phyloP scores from a whole-genome alignment of 1,284 basidiomycete genomes.

The Singerocomus inundabilis region DNA sequence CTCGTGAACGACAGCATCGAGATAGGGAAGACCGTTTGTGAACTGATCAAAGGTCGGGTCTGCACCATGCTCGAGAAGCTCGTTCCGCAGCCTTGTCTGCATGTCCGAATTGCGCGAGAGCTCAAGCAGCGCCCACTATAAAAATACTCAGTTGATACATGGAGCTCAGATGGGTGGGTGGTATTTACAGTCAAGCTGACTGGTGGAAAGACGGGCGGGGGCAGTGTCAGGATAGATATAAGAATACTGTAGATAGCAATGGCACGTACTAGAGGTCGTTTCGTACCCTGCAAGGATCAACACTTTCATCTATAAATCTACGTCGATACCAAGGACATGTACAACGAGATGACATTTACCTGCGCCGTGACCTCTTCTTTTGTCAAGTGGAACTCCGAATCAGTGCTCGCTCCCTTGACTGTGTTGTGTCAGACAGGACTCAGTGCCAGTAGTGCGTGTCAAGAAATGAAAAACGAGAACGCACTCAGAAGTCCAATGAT shows the following conservation, averaged over 20 bases:
- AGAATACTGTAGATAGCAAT: not conserved
- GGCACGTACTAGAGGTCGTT: conserved; percentile 38
- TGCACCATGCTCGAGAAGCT: conserved; percentile 1
- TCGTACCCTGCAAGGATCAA: conserved; percentile 42
- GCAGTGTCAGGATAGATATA: not conserved
- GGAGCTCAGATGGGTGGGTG: rapidly evolving
- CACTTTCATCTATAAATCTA: conserved; percentile 34
- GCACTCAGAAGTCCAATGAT: conserved; percentile 39
- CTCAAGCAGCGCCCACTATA: conserved; percentile 31
- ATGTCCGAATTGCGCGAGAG: conserved; percentile 19
- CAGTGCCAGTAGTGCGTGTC: not conserved
- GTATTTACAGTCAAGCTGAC: conserved; percentile 27
- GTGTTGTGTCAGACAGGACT: not conserved
- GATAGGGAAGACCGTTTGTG: conserved; percentile 14
- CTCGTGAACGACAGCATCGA: conserved; percentile 29
- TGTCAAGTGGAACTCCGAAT: conserved; percentile 48
- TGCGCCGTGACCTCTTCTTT: conserved; percentile 68
- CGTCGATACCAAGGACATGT: not conserved
- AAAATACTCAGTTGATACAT: not conserved
- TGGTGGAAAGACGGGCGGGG: no score
- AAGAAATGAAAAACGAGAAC: not conserved
- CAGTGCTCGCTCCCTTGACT: conserved; percentile 38
- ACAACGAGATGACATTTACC: conserved; percentile 17
- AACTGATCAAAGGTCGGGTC: conserved; percentile 21
- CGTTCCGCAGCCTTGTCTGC: conserved; percentile 8